Evolutionary conservation across 257 asterid species (phyloP), one percentile per base, ranked within the genome.

Genomic region (Solanum boliviense): DNA sequence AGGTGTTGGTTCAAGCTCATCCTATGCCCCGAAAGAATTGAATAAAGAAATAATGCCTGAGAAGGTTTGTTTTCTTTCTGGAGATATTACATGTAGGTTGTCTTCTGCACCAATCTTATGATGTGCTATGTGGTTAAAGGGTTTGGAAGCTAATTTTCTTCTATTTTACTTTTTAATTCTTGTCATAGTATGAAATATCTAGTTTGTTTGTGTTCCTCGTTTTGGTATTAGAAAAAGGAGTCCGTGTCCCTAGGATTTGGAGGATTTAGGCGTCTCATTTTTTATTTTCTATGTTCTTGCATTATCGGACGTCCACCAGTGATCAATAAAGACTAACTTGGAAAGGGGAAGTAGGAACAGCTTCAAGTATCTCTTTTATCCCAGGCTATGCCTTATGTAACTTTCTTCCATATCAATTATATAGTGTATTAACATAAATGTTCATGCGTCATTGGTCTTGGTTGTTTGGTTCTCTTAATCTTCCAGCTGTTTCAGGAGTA

Each of bases 1-100:
- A 74, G 99, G 99, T 87, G 98, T 93, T 90, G 98, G 99, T 86
- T 92, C 99, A 75, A 92, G 98, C 90, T 93, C 99, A 85, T 94
- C 99, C 87, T 97, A 92, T 90, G 84, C 98, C 88, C 94, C 98
- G 41, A 97, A 95, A 93, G 99, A 97, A 73, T 38, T 91, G 91
- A 96, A 92, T 90, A 97, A 95, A 91, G 99, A 96, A 93, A 85
- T 96, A 85, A 89, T 89, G 91, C 99, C 98, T 5, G 99, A 95
- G 90, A 97, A 97, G 98, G 99, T 97, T 87, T 70, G 62, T 83
- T 18, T 52, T 39, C 89, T 82, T 73, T 68, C 41, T 52, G 85
- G 86, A 79, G 41, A 67, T 90, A 87, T 35, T 56, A 41, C 56
- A 44, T 41, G 74, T 84, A 38, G 67, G 71, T 21, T 86, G 71